Percentiles rank a stretch among this genome's conserved stretches.
phyloP scores from a whole-genome alignment of 306 rosid species.

The Pterocarpus santalinus region DNA sequence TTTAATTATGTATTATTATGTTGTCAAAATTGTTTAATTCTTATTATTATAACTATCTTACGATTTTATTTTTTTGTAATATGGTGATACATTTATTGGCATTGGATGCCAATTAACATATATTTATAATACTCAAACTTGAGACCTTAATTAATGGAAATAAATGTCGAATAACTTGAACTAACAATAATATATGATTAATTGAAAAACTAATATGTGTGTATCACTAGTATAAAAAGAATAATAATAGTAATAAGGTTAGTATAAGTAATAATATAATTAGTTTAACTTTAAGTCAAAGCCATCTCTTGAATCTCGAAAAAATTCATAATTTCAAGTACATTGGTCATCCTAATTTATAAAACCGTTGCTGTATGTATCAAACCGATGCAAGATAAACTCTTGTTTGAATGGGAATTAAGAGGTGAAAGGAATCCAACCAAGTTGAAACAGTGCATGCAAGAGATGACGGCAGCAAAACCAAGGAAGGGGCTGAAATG shows the following conservation, averaged over 20 bases:
- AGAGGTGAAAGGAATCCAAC: slow-evolving; percentile 28
- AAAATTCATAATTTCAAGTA: neutral
- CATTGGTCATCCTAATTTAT: neutral
- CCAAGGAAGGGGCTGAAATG: slow-evolving; percentile 38
- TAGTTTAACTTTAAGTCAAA: neutral
- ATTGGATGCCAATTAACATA: too few relatives aligned
- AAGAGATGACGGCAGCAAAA: slow-evolving; percentile 41
- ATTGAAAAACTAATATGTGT: too few relatives aligned
- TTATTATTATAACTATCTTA: too few relatives aligned
- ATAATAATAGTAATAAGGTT: neutral
- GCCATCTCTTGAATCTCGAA: neutral
- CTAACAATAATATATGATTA: too few relatives aligned
- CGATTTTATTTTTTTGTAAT: too few relatives aligned
- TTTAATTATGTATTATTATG: too few relatives aligned
- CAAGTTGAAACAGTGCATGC: neutral
- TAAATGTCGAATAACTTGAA: too few relatives aligned
- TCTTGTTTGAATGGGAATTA: slow-evolving; percentile 28
- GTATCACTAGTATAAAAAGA: neutral
- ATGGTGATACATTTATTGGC: too few relatives aligned
- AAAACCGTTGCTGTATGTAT: neutral
- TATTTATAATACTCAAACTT: too few relatives aligned
- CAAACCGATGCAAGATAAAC: slow-evolving; percentile 2
- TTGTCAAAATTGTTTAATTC: too few relatives aligned
- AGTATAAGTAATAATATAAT: neutral
- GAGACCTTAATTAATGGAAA: too few relatives aligned